Conservation (phyloP, 2,329 filamentous ascomycete genomes). For the Endoconidiophora laricicola region DNA sequence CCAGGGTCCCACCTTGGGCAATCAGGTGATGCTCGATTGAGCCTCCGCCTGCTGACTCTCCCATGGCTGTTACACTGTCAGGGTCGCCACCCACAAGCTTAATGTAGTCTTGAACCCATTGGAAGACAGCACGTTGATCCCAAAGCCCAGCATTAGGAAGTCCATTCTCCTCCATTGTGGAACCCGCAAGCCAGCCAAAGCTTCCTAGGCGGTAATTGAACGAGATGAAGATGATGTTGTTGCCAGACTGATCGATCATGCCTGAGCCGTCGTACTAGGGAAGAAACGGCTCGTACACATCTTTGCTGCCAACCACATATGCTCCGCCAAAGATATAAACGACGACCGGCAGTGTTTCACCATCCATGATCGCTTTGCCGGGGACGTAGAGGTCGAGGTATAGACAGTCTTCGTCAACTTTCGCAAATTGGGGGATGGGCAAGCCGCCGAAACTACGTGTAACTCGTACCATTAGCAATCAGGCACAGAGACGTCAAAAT, state of each 20-base stretch:
- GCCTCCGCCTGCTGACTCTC: slow-evolving; percentile 33
- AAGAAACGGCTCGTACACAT: slow-evolving; percentile 19
- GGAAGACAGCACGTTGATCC: slow-evolving; percentile 27
- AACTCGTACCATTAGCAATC: neutral
- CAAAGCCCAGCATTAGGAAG: slow-evolving; percentile 28
- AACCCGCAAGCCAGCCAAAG: slow-evolving; percentile 30
- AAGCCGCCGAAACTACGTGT: slow-evolving; percentile 18
- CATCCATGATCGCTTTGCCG: slow-evolving; percentile 22
- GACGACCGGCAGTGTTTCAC: slow-evolving; percentile 25
- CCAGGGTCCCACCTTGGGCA: slow-evolving; percentile 25
- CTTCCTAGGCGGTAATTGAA: slow-evolving; percentile 33
- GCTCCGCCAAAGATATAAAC: slow-evolving; percentile 31
- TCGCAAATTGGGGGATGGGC: slow-evolving; percentile 19
- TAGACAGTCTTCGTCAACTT: slow-evolving; percentile 28
- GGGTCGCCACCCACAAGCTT: slow-evolving; percentile 30
- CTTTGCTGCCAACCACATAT: slow-evolving; percentile 27
- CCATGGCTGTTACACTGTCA: slow-evolving; percentile 29
- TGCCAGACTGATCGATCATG: slow-evolving; percentile 20
- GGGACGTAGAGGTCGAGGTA: slow-evolving; percentile 34
- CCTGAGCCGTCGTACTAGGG: slow-evolving; percentile 25
- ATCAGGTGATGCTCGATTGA: slow-evolving; percentile 34
- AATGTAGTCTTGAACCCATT: slow-evolving; percentile 34
- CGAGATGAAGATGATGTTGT: slow-evolving; percentile 28
- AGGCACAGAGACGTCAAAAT: neutral
- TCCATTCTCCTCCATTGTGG: slow-evolving; percentile 25